A percentile compares a stretch with the other conserved stretches of the same genome.
Conservation (phyloP, 2,329 filamentous ascomycete genomes). For the Talaromyces funiculosus region DNA sequence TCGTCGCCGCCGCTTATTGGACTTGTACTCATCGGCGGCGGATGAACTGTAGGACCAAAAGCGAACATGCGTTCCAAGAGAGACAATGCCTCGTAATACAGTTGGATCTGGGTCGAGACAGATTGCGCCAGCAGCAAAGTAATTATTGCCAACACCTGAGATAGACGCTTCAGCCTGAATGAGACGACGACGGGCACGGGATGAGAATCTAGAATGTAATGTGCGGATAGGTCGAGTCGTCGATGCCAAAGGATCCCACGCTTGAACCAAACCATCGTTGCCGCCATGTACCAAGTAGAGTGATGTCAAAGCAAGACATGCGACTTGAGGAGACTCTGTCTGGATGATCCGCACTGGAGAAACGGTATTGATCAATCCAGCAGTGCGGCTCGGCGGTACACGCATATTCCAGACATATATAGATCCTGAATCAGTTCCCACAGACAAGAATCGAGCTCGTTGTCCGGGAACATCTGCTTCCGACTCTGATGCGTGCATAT, state of each 20-base stretch:
- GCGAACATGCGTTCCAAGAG: slow-evolving; percentile 77
- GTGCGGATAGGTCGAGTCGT: slow-evolving; percentile 72
- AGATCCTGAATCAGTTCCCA: slow-evolving; percentile 73
- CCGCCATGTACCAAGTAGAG: slow-evolving; percentile 89
- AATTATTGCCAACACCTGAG: slow-evolving; percentile 64
- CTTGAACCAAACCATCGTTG: slow-evolving; percentile 89
- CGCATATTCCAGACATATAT: slow-evolving; percentile 83
- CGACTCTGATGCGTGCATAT: slow-evolving; percentile 38
- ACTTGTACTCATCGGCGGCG: slow-evolving; percentile 64
- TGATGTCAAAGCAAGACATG: slow-evolving; percentile 74
- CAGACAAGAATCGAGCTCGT: slow-evolving; percentile 70
- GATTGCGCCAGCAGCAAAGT: slow-evolving; percentile 77
- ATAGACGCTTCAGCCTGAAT: slow-evolving; percentile 63
- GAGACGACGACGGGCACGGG: slow-evolving; percentile 71
- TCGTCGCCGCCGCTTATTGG: slow-evolving; percentile 71
- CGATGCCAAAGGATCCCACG: slow-evolving; percentile 92
- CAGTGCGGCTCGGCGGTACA: slow-evolving; percentile 52
- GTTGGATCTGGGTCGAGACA: slow-evolving; percentile 83
- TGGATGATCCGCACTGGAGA: slow-evolving; percentile 73
- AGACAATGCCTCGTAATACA: slow-evolving; percentile 75
- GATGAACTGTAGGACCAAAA: slow-evolving; percentile 94
- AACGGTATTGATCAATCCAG: slow-evolving; percentile 54
- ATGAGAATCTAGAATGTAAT: slow-evolving; percentile 76
- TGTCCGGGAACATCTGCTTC: slow-evolving; percentile 71
- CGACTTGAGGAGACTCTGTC: slow-evolving; percentile 84